These are phyloP conservation scores for Leishmania braziliensis DNA, from an alignment of 208 protist species.

Conservation along the genomic window DNA sequence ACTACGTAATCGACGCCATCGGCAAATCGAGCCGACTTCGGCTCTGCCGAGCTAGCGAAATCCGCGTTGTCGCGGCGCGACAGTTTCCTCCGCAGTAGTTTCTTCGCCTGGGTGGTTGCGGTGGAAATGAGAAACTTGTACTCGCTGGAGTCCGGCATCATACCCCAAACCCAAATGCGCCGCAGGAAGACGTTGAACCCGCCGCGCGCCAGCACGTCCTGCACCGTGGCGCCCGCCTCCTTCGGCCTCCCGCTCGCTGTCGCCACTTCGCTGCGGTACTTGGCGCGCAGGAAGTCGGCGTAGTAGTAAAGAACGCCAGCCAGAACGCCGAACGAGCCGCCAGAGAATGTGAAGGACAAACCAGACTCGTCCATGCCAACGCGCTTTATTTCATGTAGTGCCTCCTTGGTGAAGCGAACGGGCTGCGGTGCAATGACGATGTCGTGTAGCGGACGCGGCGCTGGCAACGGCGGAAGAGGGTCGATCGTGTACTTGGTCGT, in stretches of 20 bases:
- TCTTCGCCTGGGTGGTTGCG: slow-evolving; percentile 10
- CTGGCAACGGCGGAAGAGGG: slow-evolving; percentile 33
- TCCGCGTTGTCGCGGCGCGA: slow-evolving; percentile 7
- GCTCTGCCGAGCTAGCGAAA: neutral
- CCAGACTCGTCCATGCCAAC: slow-evolving; percentile 32
- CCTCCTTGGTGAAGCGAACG: slow-evolving; percentile 24
- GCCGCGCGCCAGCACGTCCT: slow-evolving; percentile 28
- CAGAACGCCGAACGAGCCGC: slow-evolving; percentile 60
- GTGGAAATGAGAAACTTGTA: neutral
- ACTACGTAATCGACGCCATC: slow-evolving; percentile 5
- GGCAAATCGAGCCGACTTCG: neutral
- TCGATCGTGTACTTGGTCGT: slow-evolving; percentile 40
- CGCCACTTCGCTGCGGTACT: slow-evolving; percentile 33
- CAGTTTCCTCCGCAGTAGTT: slow-evolving; percentile 12
- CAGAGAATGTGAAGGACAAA: slow-evolving; percentile 55
- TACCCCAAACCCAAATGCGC: slow-evolving; percentile 58
- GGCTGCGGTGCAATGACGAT: slow-evolving; percentile 47
- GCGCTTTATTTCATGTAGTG: slow-evolving; percentile 22
- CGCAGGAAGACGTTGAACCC: slow-evolving; percentile 60
- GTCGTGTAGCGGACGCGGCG: slow-evolving; percentile 35
- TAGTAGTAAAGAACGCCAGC: slow-evolving; percentile 55
- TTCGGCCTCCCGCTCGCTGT: slow-evolving; percentile 14
- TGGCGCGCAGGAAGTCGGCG: slow-evolving; percentile 34
- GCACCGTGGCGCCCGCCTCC: slow-evolving; percentile 31
- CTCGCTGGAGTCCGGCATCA: slow-evolving; percentile 25